Evolutionary conservation across 495 filamentous ascomycete genomes (phyloP), one percentile per base, ranked within the genome.

Genomic region (Umbilicaria muhlenbergii): DNA sequence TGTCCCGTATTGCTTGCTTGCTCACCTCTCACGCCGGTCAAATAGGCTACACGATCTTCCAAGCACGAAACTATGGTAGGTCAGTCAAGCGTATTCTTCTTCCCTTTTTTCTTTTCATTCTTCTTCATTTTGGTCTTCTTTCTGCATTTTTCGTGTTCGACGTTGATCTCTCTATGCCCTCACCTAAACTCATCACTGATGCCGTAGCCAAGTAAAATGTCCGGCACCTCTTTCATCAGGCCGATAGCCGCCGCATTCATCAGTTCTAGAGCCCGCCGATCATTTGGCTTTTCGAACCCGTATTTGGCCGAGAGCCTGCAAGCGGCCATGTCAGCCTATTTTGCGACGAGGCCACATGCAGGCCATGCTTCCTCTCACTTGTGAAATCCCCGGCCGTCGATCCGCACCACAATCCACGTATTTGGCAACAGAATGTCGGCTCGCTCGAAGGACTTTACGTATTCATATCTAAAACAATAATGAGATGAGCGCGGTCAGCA

Each of bases 131-230:
- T 10, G 43, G 11, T 43, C 21, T n/a, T 32, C 3, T 45, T 37
- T 11, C 35, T 15, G 35, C 14, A 12, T 8, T 15, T 15, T 37
- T 13, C 41, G 28, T n/a, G 4, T 17, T 38, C 33, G 16, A 32
- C 10, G 19, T 14, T 8, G 14, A 8, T 16, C 24, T 28, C 11
- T 32, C 11, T 21, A 12, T 15, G 15, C 14, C 49, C 51, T 39
- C 58, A 81, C 85, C 84, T 91, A 56, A 76, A 96, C 58, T 98
- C 91, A 56, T 98, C 91, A 53, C 86, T 93, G 41, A 91, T 76
- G 6, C 91, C 91, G 50, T 95, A 98, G 1, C 80, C 86, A 50
- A 95, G 77, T 11, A 74, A 70, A 32, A 95, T 74, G 56, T 98
- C 89, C 11, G 83, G 78, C 2, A 95, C 59, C 32, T 94, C 86